Conservation (phyloP, 495 filamentous ascomycete genomes). For the Recurvomyces mirabilis region DNA sequence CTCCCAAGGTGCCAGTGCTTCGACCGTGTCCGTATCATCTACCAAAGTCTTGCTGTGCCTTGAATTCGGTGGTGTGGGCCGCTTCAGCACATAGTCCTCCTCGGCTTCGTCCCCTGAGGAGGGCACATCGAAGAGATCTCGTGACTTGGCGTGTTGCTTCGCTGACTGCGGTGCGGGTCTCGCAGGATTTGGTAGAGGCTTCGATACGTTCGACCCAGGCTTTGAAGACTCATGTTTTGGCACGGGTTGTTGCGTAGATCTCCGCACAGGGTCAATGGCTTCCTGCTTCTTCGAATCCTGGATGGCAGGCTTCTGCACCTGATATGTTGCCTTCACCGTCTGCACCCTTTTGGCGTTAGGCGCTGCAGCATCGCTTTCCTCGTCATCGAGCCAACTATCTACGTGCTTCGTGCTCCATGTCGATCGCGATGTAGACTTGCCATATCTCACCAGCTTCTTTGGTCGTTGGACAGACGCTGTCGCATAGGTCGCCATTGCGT, state of each 20-base stretch:
- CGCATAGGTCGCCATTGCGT: conserved; percentile 7
- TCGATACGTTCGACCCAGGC: background rate
- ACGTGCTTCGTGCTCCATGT: background rate
- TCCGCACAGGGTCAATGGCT: background rate
- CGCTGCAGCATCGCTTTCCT: background rate
- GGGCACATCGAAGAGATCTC: conserved; percentile 26
- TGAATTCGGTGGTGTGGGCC: background rate
- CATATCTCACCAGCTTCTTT: conserved; percentile 14
- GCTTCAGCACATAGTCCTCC: background rate
- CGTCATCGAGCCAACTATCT: background rate
- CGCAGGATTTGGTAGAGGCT: background rate
- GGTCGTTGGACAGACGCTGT: conserved; percentile 5
- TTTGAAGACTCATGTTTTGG: background rate
- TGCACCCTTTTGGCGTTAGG: background rate
- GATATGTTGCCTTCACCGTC: conserved; percentile 1
- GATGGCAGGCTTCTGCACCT: conserved; percentile 5
- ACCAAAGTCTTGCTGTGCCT: conserved; percentile 3
- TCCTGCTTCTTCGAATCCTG: background rate
- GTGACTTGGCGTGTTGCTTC: background rate
- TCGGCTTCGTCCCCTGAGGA: conserved; percentile 24
- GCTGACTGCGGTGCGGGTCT: conserved; percentile 1
- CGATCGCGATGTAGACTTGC: conserved; percentile 3
- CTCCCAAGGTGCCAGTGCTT: conserved; percentile 14
- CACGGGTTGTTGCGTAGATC: background rate
- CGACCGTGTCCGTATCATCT: background rate